Evolutionary conservation across 78 protist species (phyloP), one percentile per base, ranked within the genome.

Genomic region (Isochrysis galbana): DNA sequence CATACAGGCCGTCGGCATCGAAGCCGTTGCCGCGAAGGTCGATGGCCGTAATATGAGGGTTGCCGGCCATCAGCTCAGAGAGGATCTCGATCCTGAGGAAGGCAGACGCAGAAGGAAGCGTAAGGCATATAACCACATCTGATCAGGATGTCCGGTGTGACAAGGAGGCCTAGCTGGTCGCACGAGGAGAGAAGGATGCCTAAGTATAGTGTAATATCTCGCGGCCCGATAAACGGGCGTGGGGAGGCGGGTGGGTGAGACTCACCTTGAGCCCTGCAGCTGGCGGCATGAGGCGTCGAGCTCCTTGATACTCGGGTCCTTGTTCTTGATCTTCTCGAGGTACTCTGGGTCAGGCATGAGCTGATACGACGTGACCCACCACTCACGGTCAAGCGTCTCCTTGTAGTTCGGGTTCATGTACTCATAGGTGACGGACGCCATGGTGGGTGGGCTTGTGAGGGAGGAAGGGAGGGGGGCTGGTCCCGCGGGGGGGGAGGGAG

Each of bases 1-100:
- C 36, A 21, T 70, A 70, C 39, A 70, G 41, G 80, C 80, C 80
- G 41, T 70, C 80, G n/a, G 80, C 80, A 19, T 70, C 80, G 21
- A 70, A 70, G 80, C 80, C 80, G 41, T 70, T 70, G 80, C 80
- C 41, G 41, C 80, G 80, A 3, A 70, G 80, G 41, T 70, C 80
- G 41, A 70, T 34, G 45, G 3, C 80, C 39, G 80, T 70, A 41
- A 70, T 70, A 2, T 3, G 21, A 7, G 36, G 3, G 80, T 70
- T 70, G 44, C 80, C 80, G 45, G 2, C 21, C n/a, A 3, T 19
- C 44, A 2, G 1, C 80, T 70, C 41, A 17, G 80, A 3, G 80
- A 70, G 3, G 41, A 70, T 70, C 80, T 70, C 80, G 36, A 70
- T 70, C 44, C 80, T 51, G 61, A 7, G 61, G 61, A 14, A 7